Base-by-base conservation (phyloP, 148 eudicot species). In the Pharnaceum exiguum region DNA sequence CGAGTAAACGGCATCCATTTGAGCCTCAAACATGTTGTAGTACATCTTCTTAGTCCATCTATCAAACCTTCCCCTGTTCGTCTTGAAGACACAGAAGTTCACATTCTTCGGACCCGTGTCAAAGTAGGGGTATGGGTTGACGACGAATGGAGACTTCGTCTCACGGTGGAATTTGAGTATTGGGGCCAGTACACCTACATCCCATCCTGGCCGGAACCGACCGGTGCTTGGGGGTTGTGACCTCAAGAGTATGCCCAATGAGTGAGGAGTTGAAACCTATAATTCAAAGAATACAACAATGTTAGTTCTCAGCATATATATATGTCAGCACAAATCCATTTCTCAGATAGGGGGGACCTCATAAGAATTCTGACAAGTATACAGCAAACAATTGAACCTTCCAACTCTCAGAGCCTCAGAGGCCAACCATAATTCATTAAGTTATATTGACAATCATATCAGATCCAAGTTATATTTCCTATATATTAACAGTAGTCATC, bases 91-190 rank as follows among this genome's bases (percentile, higher is more conserved):
- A 6, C 68, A 42, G 47, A 69, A 90, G 36, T 62, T 49, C 0
- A 60, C 46, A 8, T 76, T 69, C 31, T 62, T 39, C 5, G 82
- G 78, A 53, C 33, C 63, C 12, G 58, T 78, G 0, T 80, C 79
- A 51, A 90, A 87, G 51, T 82, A 90, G 1, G 97, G 95, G 64
- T 90, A 90, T 0, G 97, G 97, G 74, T 90, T 90, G 3, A 90
- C 87, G 65, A 84, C 68, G 51, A 90, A 90, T 5, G 93, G 85
- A 0, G 93, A 47, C 45, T 75, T 77, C 9, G 97, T 82, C 46
- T 75, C 75, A 8, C 76, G 77, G 10, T 66, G 78, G 73, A 84
- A 90, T 33, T 77, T 67, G 3, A 90, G 80, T 77, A 85, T 74
- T 10, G 97, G 97, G 2, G 70, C 76, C 12, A 90, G 52, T 15